These are phyloP conservation scores for Talaromyces piceae DNA, from an alignment of 2,329 filamentous ascomycete species.

Conservation along the genomic window DNA sequence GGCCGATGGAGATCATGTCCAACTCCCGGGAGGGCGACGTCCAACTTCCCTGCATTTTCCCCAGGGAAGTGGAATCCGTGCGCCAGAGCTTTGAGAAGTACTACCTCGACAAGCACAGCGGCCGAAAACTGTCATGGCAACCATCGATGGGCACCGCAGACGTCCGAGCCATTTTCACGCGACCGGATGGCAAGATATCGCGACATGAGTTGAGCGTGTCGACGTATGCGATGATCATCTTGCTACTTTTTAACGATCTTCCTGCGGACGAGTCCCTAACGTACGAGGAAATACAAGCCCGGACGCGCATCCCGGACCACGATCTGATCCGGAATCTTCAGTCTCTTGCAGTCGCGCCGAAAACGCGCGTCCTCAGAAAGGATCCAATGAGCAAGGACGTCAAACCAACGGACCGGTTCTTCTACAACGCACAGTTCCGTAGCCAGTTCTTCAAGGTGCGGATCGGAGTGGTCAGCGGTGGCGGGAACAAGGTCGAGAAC, in stretches of 20 bases:
- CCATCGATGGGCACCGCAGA: conserved; percentile 74
- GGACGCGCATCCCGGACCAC: conserved; percentile 66
- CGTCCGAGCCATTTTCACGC: conserved; percentile 70
- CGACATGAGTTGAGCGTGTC: conserved; percentile 87
- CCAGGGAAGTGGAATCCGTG: conserved; percentile 63
- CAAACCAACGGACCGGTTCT: conserved; percentile 69
- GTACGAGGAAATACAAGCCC: conserved; percentile 72
- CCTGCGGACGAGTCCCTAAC: conserved; percentile 43
- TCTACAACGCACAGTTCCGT: conserved; percentile 72
- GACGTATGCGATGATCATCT: conserved; percentile 84
- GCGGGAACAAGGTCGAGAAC: conserved; percentile 77
- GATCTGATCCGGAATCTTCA: conserved; percentile 74
- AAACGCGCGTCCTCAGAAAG: conserved; percentile 73
- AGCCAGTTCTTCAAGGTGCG: conserved; percentile 84
- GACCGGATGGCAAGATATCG: conserved; percentile 61
- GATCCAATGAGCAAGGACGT: conserved; percentile 71
- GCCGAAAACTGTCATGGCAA: conserved; percentile 80
- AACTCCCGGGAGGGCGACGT: conserved; percentile 43
- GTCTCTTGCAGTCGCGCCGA: conserved; percentile 73
- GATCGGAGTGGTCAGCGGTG: conserved; percentile 69
- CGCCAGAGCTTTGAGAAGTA: conserved; percentile 82
- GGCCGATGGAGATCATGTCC: conserved; percentile 86
- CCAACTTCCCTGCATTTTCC: conserved; percentile 58
- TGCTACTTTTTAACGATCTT: conserved; percentile 83
- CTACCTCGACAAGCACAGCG: conserved; percentile 80